A percentile compares a stretch with the other conserved stretches of the same genome.
Evolutionary conservation across 2,329 filamentous ascomycete genomes (phyloP).

Genomic region (Acarospora socialis): DNA sequence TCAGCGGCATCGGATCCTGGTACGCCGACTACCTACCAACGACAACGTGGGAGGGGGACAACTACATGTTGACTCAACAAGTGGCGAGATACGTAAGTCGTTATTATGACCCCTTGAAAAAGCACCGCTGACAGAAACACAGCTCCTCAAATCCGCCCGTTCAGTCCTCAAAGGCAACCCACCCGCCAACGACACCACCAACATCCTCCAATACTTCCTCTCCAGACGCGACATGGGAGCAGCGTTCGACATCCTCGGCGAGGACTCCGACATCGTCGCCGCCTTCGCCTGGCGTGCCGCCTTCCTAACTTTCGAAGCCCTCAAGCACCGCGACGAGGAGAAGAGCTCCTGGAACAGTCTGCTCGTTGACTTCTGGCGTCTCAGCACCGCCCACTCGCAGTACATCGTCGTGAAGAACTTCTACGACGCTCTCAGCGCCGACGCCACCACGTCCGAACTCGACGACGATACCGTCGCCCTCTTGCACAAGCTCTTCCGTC

Average conservation of each 20-base stretch:
- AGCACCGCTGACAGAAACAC: background rate
- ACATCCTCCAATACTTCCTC: slow-evolving; percentile 51
- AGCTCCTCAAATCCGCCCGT: slow-evolving; percentile 60
- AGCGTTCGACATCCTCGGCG: slow-evolving; percentile 59
- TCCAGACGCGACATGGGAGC: slow-evolving; percentile 53
- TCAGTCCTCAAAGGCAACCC: slow-evolving; percentile 51
- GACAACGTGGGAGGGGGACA: slow-evolving; percentile 62
- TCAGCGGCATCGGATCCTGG: slow-evolving; percentile 61
- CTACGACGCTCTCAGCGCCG: slow-evolving; percentile 51
- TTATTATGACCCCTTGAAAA: background rate
- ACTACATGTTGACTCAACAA: slow-evolving; percentile 72
- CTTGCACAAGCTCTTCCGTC: slow-evolving; percentile 52
- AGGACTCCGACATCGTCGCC: slow-evolving; percentile 54
- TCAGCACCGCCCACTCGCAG: slow-evolving; percentile 61
- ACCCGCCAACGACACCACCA: slow-evolving; percentile 52
- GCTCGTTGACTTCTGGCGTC: slow-evolving; percentile 63
- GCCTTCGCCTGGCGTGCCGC: slow-evolving; percentile 65
- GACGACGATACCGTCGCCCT: slow-evolving; percentile 43
- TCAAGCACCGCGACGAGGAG: slow-evolving; percentile 59
- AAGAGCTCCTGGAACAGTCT: slow-evolving; percentile 67
- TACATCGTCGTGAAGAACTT: slow-evolving; percentile 70
- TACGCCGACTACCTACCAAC: slow-evolving; percentile 65
- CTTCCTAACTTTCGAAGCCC: slow-evolving; percentile 60
- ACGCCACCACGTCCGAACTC: slow-evolving; percentile 37
- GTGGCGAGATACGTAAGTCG: slow-evolving; percentile 51